Conservation (phyloP, 805 yeast species). For the Wickerhamomyces alni region DNA sequence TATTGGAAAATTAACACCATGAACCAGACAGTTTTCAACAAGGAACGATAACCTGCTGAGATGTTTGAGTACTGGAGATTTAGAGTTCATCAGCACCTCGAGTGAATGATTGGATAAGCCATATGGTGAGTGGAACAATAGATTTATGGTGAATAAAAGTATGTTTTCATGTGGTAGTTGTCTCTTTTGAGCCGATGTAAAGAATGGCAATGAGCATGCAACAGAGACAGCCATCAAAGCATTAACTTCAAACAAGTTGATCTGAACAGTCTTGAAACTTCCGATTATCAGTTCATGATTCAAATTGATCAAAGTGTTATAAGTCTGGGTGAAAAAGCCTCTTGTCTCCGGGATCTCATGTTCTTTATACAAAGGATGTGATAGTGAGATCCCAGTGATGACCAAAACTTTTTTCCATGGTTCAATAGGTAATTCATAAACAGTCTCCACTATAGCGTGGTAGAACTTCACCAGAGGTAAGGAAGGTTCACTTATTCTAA, state of each 20-base stretch:
- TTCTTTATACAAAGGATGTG: slow-evolving; percentile 28
- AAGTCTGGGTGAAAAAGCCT: slow-evolving; percentile 33
- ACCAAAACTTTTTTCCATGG: slow-evolving; percentile 41
- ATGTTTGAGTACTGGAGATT: slow-evolving; percentile 40
- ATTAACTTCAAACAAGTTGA: slow-evolving; percentile 19
- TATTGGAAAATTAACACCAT: slow-evolving; percentile 14
- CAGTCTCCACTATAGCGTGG: slow-evolving; percentile 27
- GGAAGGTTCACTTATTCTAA: slow-evolving; percentile 39
- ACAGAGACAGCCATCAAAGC: slow-evolving; percentile 9
- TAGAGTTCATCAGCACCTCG: slow-evolving; percentile 2
- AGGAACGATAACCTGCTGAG: slow-evolving; percentile 43
- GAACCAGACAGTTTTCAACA: slow-evolving; percentile 30
- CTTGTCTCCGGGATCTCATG: slow-evolving; percentile 24
- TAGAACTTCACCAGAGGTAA: slow-evolving; percentile 34
- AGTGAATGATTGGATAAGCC: slow-evolving; percentile 10
- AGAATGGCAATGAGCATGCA: slow-evolving; percentile 18
- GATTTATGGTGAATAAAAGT: slow-evolving; percentile 10
- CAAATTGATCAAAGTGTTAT: slow-evolving; percentile 23
- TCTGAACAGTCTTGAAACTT: slow-evolving; percentile 5
- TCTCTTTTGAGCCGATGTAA: slow-evolving; percentile 10
- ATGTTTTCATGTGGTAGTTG: slow-evolving; percentile 17
- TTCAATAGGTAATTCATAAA: slow-evolving; percentile 25
- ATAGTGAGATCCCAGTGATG: slow-evolving; percentile 34
- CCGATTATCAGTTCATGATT: slow-evolving; percentile 24
- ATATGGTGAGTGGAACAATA: slow-evolving; percentile 17